Base-by-base conservation (phyloP, 192 early-diverging fungal species). In the Funneliformis geosporum region DNA sequence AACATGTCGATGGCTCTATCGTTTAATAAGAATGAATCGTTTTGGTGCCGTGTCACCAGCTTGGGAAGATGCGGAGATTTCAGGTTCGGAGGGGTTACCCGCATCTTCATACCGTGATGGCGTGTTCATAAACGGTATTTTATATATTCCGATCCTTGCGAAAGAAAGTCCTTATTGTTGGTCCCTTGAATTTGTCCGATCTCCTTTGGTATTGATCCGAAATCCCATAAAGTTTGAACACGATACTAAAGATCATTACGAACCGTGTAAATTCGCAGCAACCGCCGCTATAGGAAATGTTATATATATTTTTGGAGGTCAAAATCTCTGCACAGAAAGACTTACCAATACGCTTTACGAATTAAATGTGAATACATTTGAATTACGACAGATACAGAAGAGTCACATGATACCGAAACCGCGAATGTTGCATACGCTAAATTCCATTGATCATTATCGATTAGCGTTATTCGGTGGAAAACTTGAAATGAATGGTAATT, bases 241-340 rank as follows among this genome's bases (percentile, higher is more conserved):
- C 16, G 18, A 50, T 50, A 25, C 38, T 1, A 0, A 18, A 5
- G 8, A 8, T 23, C 11, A n/a, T 39, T 46, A 73, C 9, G 40
- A 46, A 46, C 70, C 70, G 6, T 25, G 25, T 40, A 14, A 43
- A 73, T 27, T 39, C 25, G 16, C 27, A 46, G 70, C 70, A 44
- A 46, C 43, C 40, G 23, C 70, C 9, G 25, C 70, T 11, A 73
- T 73, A 4, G 40, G 7, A 25, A 39, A 73, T 27, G 0, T 18
- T 18, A 33, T 73, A 23, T 73, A 73, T 73, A n/a, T 73, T 5
- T 46, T 44, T 46, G 70, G 70, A 44, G 70, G 70, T 46, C n/a
- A 23, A 46, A 46, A 73, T 73, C 6, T 73, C 7, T 5, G 4
- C 7, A 47, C 70, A 2, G 21, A 42, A 23, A 28, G 44, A 73